phyloP scores from a whole-genome alignment of 2,329 filamentous ascomycete species.

The Metarhizium guizhouense region DNA sequence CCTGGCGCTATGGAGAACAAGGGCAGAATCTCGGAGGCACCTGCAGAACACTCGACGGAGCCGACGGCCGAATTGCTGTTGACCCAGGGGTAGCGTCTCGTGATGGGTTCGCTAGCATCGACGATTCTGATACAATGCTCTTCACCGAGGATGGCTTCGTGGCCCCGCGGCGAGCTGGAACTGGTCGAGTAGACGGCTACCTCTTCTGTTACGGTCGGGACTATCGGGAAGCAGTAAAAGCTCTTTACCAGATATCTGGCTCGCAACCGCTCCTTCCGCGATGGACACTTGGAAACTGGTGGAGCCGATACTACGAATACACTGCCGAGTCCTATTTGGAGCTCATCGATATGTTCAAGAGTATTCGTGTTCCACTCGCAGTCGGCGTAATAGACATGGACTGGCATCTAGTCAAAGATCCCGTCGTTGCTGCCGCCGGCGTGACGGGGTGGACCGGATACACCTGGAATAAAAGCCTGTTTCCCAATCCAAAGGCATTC shows the following conservation, averaged over 20 bases:
- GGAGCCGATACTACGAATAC: constrained; percentile 54
- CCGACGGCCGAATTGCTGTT: constrained; percentile 40
- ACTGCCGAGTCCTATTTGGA: constrained; percentile 43
- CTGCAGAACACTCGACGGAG: constrained; percentile 44
- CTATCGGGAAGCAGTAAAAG: constrained; percentile 43
- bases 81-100: constrained; percentile 41
- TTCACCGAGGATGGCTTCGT: constrained; percentile 46
- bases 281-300: constrained; percentile 56
- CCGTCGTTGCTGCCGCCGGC: constrained; percentile 35
- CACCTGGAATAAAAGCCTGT: constrained; percentile 23
- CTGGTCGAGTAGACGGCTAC: constrained; percentile 43
- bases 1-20: constrained; percentile 41
- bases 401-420: constrained; percentile 49
- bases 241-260: constrained; percentile 47
- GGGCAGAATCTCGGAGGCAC: constrained; percentile 35
- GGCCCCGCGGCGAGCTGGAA: constrained; percentile 32
- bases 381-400: constrained; percentile 59
- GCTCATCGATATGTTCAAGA: constrained; percentile 47
- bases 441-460: constrained; percentile 34
- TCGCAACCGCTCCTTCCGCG: constrained; percentile 45
- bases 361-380: constrained; percentile 43
- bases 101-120: constrained; percentile 40
- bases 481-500: constrained; percentile 47
- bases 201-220: constrained; percentile 51
- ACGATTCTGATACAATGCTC: constrained; percentile 48